A percentile compares a stretch with the other conserved stretches of the same genome.
These are phyloP conservation scores for Penicillium taxi DNA, from an alignment of 495 filamentous ascomycete species.

Conservation along the genomic window DNA sequence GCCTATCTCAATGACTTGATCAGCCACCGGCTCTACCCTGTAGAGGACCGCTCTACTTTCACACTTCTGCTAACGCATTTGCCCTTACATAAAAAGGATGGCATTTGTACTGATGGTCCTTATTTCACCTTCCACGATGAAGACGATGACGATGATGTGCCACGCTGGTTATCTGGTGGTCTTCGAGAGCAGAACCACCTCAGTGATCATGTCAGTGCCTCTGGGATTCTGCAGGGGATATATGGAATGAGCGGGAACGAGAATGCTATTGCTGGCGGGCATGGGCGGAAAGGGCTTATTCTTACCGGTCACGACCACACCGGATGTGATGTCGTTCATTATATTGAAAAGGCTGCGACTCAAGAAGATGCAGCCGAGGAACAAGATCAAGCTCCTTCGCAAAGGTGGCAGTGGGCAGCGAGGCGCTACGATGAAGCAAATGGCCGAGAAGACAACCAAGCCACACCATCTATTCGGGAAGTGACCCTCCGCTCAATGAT, in stretches of 20 bases:
- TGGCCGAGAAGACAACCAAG: neutral
- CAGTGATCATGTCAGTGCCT: conserved; percentile 50
- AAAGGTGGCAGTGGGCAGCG: conserved; percentile 28
- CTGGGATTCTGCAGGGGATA: conserved; percentile 65
- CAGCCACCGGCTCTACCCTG: conserved; percentile 50
- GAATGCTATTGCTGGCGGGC: conserved; percentile 43
- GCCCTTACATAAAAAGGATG: conserved; percentile 74
- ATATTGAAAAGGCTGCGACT: conserved; percentile 44
- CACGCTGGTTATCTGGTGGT: conserved; percentile 47
- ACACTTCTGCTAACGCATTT: conserved; percentile 88
- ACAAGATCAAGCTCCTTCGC: conserved; percentile 8
- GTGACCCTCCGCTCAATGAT: conserved; percentile 98
- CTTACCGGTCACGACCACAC: conserved; percentile 92
- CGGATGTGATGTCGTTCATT: conserved; percentile 85
- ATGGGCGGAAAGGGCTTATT: conserved; percentile 63
- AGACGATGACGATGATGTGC: conserved; percentile 32
- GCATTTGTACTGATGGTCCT: conserved; percentile 77
- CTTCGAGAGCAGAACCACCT: conserved; percentile 91
- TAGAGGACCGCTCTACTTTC: conserved; percentile 57
- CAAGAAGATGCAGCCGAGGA: conserved; percentile 14
- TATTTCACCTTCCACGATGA: conserved; percentile 62
- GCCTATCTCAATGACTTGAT: conserved; percentile 67
- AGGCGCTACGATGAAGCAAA: conserved; percentile 16
- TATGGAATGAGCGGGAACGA: conserved; percentile 63
- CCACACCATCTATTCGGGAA: conserved; percentile 55